Evolutionary conservation across 495 filamentous ascomycete genomes (phyloP).

Genomic region (Talaromyces ruber): DNA sequence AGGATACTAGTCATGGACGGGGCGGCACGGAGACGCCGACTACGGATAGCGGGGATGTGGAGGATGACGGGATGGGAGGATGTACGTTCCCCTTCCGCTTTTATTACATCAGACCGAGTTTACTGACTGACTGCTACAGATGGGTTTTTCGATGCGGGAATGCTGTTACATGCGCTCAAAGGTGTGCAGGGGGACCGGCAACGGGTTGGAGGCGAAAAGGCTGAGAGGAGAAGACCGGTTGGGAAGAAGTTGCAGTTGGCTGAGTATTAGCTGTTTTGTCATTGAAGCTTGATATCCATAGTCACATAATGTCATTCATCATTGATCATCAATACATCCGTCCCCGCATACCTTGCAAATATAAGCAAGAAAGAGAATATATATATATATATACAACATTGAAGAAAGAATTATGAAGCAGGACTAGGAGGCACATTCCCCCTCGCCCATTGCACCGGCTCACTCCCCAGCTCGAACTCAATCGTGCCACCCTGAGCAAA

Average conservation of each 20-base stretch:
- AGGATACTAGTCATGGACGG: conserved; percentile 23
- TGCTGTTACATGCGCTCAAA: conserved; percentile 83
- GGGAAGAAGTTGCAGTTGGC: conserved; percentile 71
- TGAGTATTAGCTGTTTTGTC: conserved; percentile 48
- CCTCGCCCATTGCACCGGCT: conserved; percentile 36
- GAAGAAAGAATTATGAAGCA: conserved; percentile 17
- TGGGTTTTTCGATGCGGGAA: conserved; percentile 93
- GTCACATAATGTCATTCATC: neutral
- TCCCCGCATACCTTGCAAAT: neutral
- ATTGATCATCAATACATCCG: neutral
- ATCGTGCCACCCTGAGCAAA: conserved; percentile 45
- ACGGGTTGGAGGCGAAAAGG: conserved; percentile 27
- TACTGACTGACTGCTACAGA: conserved; percentile 45
- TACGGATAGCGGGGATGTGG: conserved; percentile 57
- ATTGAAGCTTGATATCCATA: neutral
- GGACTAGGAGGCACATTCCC: conserved; percentile 46
- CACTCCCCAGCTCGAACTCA: conserved; percentile 42
- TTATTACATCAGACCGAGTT: no score
- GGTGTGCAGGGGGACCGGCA: conserved; percentile 46
- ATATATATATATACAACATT: neutral
- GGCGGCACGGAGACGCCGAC: conserved; percentile 43
- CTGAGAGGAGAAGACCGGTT: conserved; percentile 51
- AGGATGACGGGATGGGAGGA: conserved; percentile 85
- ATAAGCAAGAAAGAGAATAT: neutral
- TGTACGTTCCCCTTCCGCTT: no score